phyloP scores from a whole-genome alignment of 768 basidiomycete species.

The Pleurotus giganteus region DNA sequence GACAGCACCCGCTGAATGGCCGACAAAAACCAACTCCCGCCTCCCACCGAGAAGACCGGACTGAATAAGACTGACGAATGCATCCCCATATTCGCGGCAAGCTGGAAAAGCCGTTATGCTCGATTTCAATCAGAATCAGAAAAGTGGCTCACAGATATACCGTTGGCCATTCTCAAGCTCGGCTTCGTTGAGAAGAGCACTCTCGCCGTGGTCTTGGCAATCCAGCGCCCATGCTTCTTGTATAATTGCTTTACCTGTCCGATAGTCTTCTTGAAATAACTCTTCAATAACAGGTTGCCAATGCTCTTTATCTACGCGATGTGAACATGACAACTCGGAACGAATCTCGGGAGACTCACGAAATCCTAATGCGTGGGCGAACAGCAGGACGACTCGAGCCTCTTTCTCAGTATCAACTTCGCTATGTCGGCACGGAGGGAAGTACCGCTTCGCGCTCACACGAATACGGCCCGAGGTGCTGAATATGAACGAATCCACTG shows the following conservation, averaged over 20 bases:
- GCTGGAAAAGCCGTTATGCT: no score
- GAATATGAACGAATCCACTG: no score
- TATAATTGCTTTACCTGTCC: slow-evolving; percentile 14
- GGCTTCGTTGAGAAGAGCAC: slow-evolving; percentile 29
- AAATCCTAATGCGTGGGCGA: slow-evolving; percentile 20
- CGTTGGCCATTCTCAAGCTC: no score
- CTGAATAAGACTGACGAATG: no score
- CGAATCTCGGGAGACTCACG: slow-evolving; percentile 17
- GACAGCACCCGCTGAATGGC: slow-evolving; percentile 30
- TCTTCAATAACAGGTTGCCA: slow-evolving; percentile 37
- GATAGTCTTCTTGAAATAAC: slow-evolving; percentile 25
- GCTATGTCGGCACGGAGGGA: no score
- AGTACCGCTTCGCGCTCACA: no score
- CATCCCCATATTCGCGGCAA: no score
- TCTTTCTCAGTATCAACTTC: no score
- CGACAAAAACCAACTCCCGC: slow-evolving; percentile 26
- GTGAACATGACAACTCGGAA: not conserved
- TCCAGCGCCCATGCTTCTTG: slow-evolving; percentile 37
- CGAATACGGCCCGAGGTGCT: no score
- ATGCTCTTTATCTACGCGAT: slow-evolving; percentile 32
- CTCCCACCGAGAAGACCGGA: not conserved
- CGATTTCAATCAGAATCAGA: no score
- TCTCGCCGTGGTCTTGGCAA: slow-evolving; percentile 38
- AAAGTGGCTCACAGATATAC: no score
- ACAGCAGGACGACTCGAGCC: no score